Percentiles rank a stretch among this genome's conserved stretches.
Evolutionary conservation across 2,329 filamentous ascomycete genomes (phyloP).

Genomic region (Zymoseptoria ardabiliae): DNA sequence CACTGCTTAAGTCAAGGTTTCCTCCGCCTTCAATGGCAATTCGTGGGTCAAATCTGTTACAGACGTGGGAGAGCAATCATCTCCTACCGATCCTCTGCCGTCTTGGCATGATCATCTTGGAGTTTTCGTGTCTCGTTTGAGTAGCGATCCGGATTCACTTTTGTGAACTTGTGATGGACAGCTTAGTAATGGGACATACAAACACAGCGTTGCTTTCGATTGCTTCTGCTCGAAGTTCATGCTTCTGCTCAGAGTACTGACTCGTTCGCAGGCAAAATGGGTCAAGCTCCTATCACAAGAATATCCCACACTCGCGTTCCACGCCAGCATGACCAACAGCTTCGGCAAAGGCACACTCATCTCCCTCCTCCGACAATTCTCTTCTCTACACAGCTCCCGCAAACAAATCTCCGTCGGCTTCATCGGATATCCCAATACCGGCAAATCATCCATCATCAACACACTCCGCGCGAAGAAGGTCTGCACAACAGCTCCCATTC

Average conservation of each 20-base stretch:
- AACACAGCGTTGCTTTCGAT: slow-evolving; percentile 26
- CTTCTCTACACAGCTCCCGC: slow-evolving; percentile 75
- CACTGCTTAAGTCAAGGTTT: slow-evolving; percentile 88
- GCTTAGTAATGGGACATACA: slow-evolving; percentile 99
- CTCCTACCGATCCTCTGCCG: slow-evolving; percentile 66
- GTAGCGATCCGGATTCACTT: slow-evolving; percentile 79
- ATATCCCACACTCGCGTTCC: slow-evolving; percentile 89
- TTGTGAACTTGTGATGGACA: slow-evolving; percentile 61
- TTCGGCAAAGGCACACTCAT: slow-evolving; percentile 96
- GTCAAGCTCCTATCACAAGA: slow-evolving; percentile 82
- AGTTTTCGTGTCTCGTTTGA: slow-evolving; percentile 81
- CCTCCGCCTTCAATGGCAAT: slow-evolving; percentile 52
- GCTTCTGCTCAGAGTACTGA: slow-evolving; percentile 11
- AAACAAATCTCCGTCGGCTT: slow-evolving; percentile 93
- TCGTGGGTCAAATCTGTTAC: slow-evolving; percentile 93
- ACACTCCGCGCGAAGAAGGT: slow-evolving; percentile 91
- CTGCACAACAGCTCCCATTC: slow-evolving; percentile 86
- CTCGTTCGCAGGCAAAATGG: slow-evolving; percentile 69
- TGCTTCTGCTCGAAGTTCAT: slow-evolving; percentile 17
- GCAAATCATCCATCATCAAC: slow-evolving; percentile 96
- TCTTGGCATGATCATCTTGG: slow-evolving; percentile 75
- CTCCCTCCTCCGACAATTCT: slow-evolving; percentile 85
- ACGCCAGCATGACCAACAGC: slow-evolving; percentile 88
- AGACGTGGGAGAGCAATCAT: slow-evolving; percentile 91
- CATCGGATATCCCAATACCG: slow-evolving; percentile 85